These are phyloP conservation scores for Fibroporia radiculosa DNA, from an alignment of 768 basidiomycete genomes.

Conservation along the genomic window DNA sequence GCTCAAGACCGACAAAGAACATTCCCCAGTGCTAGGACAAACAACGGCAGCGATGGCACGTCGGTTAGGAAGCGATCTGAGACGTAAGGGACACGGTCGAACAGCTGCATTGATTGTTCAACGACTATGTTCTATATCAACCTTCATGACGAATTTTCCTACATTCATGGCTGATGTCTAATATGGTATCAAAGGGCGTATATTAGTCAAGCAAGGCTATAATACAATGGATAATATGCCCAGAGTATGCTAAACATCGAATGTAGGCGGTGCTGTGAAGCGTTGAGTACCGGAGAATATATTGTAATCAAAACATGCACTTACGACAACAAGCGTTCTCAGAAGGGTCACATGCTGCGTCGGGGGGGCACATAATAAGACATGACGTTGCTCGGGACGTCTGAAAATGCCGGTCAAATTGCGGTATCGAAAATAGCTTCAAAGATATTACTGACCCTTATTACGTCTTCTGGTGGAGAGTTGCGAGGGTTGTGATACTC, in stretches of 20 bases:
- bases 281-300: background rate
- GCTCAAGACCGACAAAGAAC: conserved; percentile 42
- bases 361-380: conserved; percentile 64
- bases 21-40: conserved; percentile 48
- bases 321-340: conserved; percentile 79
- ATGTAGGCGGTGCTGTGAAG: conserved; percentile 41
- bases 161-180: conserved; percentile 40
- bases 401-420: conserved; percentile 22
- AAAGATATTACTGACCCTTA: conserved; percentile 34
- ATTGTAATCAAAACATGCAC: conserved; percentile 17
- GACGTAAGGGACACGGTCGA: conserved; percentile 39
- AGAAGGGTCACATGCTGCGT: conserved; percentile 55
- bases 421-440: background rate
- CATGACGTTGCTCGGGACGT: conserved; percentile 50
- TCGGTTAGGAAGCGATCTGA: conserved; percentile 56
- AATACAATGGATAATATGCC: too few relatives aligned
- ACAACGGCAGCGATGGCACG: conserved; percentile 57
- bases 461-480: conserved; percentile 36
- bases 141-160: conserved; percentile 71
- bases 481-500: conserved; percentile 51
- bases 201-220: background rate
- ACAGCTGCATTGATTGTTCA: conserved; percentile 48
- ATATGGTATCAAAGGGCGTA: conserved; percentile 1
- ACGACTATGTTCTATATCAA: conserved; percentile 49
- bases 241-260: conserved; percentile 42